phyloP scores from a whole-genome alignment of 1,284 basidiomycete species.

The Uromyces viciae-fabae region DNA sequence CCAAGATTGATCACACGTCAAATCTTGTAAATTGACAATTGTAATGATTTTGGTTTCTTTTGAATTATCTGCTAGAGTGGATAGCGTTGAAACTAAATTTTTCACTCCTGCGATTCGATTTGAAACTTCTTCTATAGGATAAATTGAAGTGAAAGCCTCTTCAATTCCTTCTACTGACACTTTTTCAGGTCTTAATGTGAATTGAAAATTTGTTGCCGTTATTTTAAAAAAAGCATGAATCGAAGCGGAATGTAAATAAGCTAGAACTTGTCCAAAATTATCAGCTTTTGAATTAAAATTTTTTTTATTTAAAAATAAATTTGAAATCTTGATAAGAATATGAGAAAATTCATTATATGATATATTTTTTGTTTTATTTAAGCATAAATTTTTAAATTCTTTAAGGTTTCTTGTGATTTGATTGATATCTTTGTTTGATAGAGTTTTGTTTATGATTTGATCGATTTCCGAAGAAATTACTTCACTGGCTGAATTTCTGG shows the following conservation, averaged over 20 bases:
- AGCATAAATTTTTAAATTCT: background rate
- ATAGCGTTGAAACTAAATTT: background rate
- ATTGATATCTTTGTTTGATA: background rate
- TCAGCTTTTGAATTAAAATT: background rate
- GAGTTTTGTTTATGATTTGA: background rate
- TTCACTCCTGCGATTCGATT: background rate
- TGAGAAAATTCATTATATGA: background rate
- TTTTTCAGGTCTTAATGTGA: background rate
- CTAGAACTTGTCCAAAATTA: background rate
- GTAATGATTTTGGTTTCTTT: background rate
- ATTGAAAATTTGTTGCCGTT: background rate
- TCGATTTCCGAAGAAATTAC: background rate
- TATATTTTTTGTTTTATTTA: background rate
- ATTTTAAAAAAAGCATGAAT: background rate
- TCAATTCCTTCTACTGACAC: constrained; percentile 1
- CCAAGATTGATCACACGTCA: background rate
- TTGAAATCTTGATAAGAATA: background rate
- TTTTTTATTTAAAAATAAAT: background rate
- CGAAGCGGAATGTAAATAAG: background rate
- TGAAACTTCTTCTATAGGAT: background rate
- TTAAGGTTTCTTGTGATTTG: background rate
- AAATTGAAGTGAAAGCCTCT: constrained; percentile 1
- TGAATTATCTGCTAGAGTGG: background rate
- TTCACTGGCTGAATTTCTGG: background rate
- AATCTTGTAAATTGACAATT: background rate